Evolutionary conservation across 2,329 filamentous ascomycete species (phyloP).

Genomic region (Claviceps sp.): DNA sequence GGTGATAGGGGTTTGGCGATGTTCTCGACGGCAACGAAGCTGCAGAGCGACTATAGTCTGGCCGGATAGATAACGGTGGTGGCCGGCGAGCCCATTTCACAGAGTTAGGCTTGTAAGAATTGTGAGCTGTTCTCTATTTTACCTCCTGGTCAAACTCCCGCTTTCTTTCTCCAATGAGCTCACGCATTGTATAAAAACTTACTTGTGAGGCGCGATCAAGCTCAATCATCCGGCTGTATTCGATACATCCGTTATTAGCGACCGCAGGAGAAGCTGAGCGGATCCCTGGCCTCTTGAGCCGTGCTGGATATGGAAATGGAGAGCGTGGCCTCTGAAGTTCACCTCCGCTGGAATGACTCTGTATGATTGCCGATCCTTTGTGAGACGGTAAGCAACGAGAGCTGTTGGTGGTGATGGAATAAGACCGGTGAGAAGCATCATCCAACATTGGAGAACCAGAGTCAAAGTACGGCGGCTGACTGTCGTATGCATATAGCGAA

Average conservation of each 20-base stretch:
- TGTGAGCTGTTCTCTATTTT: conserved; percentile 31
- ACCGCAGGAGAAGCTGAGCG: conserved; percentile 35
- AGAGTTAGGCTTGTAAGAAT: conserved; percentile 26
- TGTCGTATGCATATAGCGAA: conserved; percentile 41
- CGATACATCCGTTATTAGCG: conserved; percentile 31
- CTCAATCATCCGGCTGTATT: conserved; percentile 37
- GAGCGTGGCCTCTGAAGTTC: conserved; percentile 40
- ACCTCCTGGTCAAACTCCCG: conserved; percentile 5
- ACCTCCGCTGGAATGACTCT: conserved; percentile 29
- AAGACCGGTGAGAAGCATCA: conserved; percentile 35
- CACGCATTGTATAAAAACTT: conserved; percentile 9
- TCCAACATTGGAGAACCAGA: conserved; percentile 29
- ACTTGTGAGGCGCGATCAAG: conserved; percentile 35
- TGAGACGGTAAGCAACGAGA: conserved; percentile 32
- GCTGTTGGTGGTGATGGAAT: conserved; percentile 40
- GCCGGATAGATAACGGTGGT: conserved; percentile 25
- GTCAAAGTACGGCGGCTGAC: conserved; percentile 29
- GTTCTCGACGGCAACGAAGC: conserved; percentile 22
- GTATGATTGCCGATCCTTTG: conserved; percentile 33
- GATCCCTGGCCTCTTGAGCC: conserved; percentile 39
- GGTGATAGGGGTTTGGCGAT: conserved; percentile 15
- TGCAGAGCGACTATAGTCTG: conserved; percentile 27
- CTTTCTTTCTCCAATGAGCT: not conserved
- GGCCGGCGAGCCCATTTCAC: conserved; percentile 21
- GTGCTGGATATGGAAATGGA: conserved; percentile 44